These are phyloP conservation scores for Solanum chmielewskii DNA, from an alignment of 257 asterid species.

Conservation along the genomic window DNA sequence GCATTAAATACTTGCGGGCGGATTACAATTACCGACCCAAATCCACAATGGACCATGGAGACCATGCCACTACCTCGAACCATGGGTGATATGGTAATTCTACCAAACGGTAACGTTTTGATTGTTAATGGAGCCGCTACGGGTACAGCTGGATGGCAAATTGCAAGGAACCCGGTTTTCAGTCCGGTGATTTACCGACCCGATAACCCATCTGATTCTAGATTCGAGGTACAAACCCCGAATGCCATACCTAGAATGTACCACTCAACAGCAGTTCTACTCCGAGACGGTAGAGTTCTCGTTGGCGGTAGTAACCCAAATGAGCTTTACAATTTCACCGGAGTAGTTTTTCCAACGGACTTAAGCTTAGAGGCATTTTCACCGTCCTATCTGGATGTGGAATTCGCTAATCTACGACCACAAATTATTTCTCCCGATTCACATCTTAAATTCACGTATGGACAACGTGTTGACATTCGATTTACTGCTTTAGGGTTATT, in stretches of 20 bases:
- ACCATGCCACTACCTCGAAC: slow-evolving; percentile 31
- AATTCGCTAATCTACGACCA: slow-evolving; percentile 1
- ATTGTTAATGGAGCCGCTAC: slow-evolving; percentile 26
- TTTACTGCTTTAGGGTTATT: neutral
- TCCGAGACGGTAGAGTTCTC: slow-evolving; percentile 25
- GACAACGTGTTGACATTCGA: neutral
- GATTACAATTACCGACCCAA: slow-evolving; percentile 17
- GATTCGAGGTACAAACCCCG: slow-evolving; percentile 15
- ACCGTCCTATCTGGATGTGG: slow-evolving; percentile 12
- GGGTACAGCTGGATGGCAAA: slow-evolving; percentile 31
- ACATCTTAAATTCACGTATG: neutral
- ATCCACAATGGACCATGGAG: slow-evolving; percentile 41
- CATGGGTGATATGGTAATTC: slow-evolving; percentile 42
- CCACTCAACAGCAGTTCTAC: slow-evolving; percentile 24
- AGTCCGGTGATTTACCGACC: slow-evolving; percentile 22
- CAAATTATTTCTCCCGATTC: slow-evolving; percentile 3
- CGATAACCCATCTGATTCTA: neutral
- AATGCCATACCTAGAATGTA: slow-evolving; percentile 25
- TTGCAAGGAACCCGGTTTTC: slow-evolving; percentile 19
- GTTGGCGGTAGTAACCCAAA: slow-evolving; percentile 36
- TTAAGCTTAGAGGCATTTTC: slow-evolving; percentile 19
- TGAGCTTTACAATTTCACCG: neutral
- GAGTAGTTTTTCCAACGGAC: slow-evolving; percentile 18
- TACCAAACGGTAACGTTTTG: slow-evolving; percentile 26
- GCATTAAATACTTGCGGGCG: slow-evolving; percentile 36